Evolutionary conservation across 768 basidiomycete genomes (phyloP).

Genomic region (Plicaturopsis crispa): DNA sequence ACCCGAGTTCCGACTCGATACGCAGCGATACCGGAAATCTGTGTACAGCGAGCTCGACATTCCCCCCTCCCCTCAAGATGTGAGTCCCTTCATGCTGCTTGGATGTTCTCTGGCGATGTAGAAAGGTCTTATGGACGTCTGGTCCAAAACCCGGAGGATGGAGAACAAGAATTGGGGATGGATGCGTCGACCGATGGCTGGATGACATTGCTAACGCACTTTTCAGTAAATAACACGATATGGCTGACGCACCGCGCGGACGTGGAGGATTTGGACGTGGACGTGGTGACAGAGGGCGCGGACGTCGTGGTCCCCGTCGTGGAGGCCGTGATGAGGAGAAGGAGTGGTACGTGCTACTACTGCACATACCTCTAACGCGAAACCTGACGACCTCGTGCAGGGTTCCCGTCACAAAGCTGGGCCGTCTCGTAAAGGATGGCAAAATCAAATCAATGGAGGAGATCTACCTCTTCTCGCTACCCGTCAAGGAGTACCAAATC

Average conservation of each 20-base stretch:
- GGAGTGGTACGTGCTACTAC: constrained; percentile 69
- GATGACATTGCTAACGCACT: constrained; percentile 32
- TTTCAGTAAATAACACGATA: constrained; percentile 27
- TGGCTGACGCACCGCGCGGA: constrained; percentile 91
- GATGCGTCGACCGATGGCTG: constrained; percentile 31
- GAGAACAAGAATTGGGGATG: constrained; percentile 26
- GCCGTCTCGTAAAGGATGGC: constrained; percentile 97
- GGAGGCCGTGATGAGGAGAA: constrained; percentile 99
- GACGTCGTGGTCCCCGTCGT: constrained; percentile 78
- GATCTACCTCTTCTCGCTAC: constrained; percentile 99
- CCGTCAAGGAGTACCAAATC: constrained; percentile 99
- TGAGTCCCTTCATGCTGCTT: constrained; percentile 22
- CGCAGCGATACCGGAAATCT: constrained; percentile 6
- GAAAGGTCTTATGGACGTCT: neutral
- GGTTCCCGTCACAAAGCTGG: constrained; percentile 98
- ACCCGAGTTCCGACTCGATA: constrained; percentile 1
- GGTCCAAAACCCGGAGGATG: neutral
- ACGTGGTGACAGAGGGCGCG: constrained; percentile 59
- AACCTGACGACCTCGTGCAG: constrained; percentile 28
- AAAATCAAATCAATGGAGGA: constrained; percentile 99
- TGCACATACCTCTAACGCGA: constrained; percentile 5
- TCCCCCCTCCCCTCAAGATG: constrained; percentile 24
- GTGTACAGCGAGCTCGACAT: constrained; percentile 13
- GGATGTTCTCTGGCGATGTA: neutral
- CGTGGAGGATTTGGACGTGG: constrained; percentile 90